Base-by-base conservation (phyloP, 345 rosid genomes). In the Adansonia digitata region DNA sequence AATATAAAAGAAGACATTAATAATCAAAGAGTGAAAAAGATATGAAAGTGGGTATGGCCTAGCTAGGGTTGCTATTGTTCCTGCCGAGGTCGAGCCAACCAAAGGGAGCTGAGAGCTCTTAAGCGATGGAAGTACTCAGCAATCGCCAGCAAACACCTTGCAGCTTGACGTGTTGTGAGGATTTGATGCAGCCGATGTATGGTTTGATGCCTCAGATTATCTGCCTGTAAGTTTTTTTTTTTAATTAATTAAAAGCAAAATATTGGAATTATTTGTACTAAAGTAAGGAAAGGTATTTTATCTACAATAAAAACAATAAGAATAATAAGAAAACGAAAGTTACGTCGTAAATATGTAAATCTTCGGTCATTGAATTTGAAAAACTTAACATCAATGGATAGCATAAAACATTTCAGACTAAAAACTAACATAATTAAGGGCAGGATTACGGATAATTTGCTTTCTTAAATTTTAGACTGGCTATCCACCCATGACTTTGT, bases 71-170 rank as follows among this genome's bases (percentile, higher is more conserved):
- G 22, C 56, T 77, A 79, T 80, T 66, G 91, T 59, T 93, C 97
- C 75, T 90, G 97, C 7, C 97, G 88, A 1, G 97, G 97, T 73
- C 98, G 97, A 53, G 92, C 87, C 84, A 86, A 29, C 99, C 99
- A 96, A 40, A 93, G 90, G 20, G 99, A 93, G 78, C 99, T 96
- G n/a, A 96, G 91, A 74, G 95, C 90, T 63, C 97, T 94, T 69
- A 96, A 94, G 72, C 99, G 97, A 57, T 96, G 93, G 78, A 88
- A 93, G 74, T 96, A 92, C 81, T 96, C 99, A 0, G 95, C 87
- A 0, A 90, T 85, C 0, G 93, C 94, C 59, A 96, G 80, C 64
- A 96, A 75, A 78, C 98, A 89, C 64, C 93, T 82, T 12, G 99
- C 99, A 27, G 91, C 88, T 84, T 96, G 99, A 29, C 94, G 91